Evolutionary conservation across 148 eudicot species (phyloP).

Genomic region (Oxyria digyna): DNA sequence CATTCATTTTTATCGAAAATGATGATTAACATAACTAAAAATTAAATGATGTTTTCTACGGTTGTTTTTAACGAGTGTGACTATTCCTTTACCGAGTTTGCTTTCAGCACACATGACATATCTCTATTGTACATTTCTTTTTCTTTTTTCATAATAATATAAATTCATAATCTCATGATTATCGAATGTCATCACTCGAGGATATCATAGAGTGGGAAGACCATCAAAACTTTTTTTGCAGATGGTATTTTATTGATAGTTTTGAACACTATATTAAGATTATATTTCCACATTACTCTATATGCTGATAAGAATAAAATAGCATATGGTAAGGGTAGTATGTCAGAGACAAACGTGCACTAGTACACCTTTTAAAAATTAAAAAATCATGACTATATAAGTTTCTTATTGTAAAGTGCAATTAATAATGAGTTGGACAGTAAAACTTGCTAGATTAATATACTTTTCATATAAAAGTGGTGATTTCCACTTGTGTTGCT

Average conservation of each 20-base stretch:
- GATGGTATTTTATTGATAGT: not conserved
- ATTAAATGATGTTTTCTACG: no score
- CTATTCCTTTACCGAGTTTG: no score
- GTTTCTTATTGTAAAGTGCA: not conserved
- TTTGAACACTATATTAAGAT: not conserved
- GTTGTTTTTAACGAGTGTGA: no score
- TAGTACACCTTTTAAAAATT: not conserved
- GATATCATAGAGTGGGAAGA: no score
- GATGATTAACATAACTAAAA: no score
- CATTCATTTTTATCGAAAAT: no score
- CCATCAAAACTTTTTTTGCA: no score
- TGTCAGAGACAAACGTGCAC: slow-evolving; percentile 7
- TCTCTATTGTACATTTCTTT: no score
- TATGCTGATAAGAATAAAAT: not conserved
- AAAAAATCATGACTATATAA: not conserved
- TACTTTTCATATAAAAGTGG: not conserved
- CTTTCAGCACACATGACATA: no score
- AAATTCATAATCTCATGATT: no score
- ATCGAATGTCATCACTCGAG: no score
- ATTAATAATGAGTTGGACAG: slow-evolving; percentile 7
- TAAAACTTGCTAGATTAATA: not conserved
- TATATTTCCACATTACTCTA: not conserved
- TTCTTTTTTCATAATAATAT: no score
- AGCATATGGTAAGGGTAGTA: not conserved
- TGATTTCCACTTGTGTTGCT: not conserved